Evolutionary conservation across 2,329 filamentous ascomycete species (phyloP), one percentile per base, ranked within the genome.

Genomic region (Monilinia fructicola): DNA sequence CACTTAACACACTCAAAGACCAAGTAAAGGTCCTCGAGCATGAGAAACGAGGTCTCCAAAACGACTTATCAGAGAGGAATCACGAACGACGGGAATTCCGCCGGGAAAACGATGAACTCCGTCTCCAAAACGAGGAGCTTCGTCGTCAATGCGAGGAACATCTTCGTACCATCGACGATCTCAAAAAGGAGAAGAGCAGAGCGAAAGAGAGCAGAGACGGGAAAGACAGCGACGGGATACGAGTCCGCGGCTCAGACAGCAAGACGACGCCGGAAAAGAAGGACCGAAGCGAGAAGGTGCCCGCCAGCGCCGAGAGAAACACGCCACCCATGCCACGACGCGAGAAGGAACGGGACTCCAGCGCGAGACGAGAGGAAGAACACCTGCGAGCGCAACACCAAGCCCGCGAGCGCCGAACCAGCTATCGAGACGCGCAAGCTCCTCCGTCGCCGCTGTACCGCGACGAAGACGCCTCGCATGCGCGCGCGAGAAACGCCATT

Each of bases 101-200:
- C 16, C 55, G 60, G 12, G 56, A 68, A 26, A 26, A 46, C 21
- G 69, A 70, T 1, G 28, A 46, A 0, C n/a, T 31, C 28, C 28
- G 54, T 58, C 63, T 61, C 42, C 40, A 67, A 65, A 46, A 31
- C 35, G 3, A 67, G 2, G 54, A 65, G 26, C 23, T 69, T 12
- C 44, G 53, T 21, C 55, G 60, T 14, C 61, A 68, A 26, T 26
- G 52, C 21, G 69, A 70, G 1, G 28, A 46, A 0, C 23, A 38
- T 23, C 21, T 54, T 23, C 14, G 23, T 5, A 54, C 21, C 21
- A 54, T 63, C 23, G 63, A 60, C 18, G 55, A 59, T n/a, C 7
- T 56, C 3, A 48, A 56, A 28, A 63, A 66, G 21, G 53, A 54
- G 26, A 60, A 54, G 21, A 44, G 31, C 9, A 35, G 21, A 38